These are phyloP conservation scores for Trichoderma atroviride DNA, from an alignment of 2,329 filamentous ascomycete species.

Conservation along the genomic window DNA sequence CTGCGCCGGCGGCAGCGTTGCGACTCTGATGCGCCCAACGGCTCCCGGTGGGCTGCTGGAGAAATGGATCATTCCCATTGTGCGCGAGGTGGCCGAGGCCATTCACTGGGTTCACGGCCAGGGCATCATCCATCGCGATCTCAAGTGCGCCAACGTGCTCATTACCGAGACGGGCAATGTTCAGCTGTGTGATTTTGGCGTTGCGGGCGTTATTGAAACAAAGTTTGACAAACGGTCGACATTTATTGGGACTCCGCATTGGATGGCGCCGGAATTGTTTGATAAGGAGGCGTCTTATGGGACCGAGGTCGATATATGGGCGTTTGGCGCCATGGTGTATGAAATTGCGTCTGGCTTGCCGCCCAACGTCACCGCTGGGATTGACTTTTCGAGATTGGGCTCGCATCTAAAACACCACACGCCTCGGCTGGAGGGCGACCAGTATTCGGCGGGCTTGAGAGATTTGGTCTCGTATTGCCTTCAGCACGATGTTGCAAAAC, in stretches of 20 bases:
- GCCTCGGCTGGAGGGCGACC: constrained; percentile 70
- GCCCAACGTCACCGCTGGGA: constrained; percentile 64
- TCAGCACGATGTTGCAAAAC: constrained; percentile 66
- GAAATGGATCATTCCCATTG: constrained; percentile 69
- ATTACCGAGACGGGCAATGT: constrained; percentile 76
- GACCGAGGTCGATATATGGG: constrained; percentile 80
- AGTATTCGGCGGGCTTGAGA: constrained; percentile 69
- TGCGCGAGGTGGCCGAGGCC: constrained; percentile 67
- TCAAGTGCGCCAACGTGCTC: constrained; percentile 79
- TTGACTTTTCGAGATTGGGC: constrained; percentile 53
- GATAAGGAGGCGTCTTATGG: constrained; percentile 66
- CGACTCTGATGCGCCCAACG: constrained; percentile 70
- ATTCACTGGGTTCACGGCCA: constrained; percentile 69
- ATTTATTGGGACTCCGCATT: constrained; percentile 80
- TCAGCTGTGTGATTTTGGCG: constrained; percentile 83
- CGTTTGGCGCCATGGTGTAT: constrained; percentile 77
- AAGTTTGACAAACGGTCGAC: constrained; percentile 77
- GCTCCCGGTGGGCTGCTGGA: constrained; percentile 66
- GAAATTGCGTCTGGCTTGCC: constrained; percentile 80
- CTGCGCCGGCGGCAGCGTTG: constrained; percentile 81
- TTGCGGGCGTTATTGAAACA: constrained; percentile 75
- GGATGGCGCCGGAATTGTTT: constrained; percentile 83
- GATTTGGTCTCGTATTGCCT: constrained; percentile 74
- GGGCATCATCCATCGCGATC: constrained; percentile 71
- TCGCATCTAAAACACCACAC: constrained; percentile 62